Evolutionary conservation across 352 stramenopile genomes (phyloP).

Genomic region (Globisporangium takayamanum): DNA sequence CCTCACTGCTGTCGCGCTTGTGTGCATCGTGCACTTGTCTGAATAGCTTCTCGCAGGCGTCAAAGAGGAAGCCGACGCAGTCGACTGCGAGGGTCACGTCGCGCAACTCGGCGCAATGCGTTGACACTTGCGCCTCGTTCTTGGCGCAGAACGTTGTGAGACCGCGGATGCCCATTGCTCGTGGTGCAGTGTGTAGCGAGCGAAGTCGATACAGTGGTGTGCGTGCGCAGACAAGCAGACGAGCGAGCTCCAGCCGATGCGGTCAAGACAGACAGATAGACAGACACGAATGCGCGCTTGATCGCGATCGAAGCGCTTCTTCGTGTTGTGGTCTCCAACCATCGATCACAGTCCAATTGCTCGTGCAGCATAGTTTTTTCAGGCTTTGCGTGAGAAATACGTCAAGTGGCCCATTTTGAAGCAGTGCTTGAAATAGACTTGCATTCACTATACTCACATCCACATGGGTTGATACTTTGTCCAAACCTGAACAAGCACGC

Average conservation of each 20-base stretch:
- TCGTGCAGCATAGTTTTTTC: not conserved
- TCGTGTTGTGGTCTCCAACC: not conserved
- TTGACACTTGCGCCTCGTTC: constrained; percentile 39
- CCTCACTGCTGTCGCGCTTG: not conserved
- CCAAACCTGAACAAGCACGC: too few relatives aligned
- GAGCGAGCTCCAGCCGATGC: too few relatives aligned
- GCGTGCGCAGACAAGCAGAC: not conserved
- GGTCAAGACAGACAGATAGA: not conserved
- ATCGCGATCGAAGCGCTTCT: not conserved
- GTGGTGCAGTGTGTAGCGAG: not conserved
- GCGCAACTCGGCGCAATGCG: constrained; percentile 23
- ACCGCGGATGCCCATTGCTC: constrained; percentile 53
- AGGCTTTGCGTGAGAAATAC: not conserved
- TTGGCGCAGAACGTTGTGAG: constrained; percentile 53
- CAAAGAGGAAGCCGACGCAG: constrained; percentile 74
- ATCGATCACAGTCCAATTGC: not conserved
- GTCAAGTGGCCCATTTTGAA: not conserved
- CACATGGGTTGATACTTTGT: too few relatives aligned
- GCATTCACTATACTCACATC: too few relatives aligned
- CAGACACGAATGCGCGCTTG: not conserved
- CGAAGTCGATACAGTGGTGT: not conserved
- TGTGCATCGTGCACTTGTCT: constrained; percentile 21
- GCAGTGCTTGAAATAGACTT: too few relatives aligned
- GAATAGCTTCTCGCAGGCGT: constrained; percentile 55
- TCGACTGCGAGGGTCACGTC: constrained; percentile 78